These are phyloP conservation scores for Monilinia fructigena DNA, from an alignment of 2,329 filamentous ascomycete species.

Conservation along the genomic window DNA sequence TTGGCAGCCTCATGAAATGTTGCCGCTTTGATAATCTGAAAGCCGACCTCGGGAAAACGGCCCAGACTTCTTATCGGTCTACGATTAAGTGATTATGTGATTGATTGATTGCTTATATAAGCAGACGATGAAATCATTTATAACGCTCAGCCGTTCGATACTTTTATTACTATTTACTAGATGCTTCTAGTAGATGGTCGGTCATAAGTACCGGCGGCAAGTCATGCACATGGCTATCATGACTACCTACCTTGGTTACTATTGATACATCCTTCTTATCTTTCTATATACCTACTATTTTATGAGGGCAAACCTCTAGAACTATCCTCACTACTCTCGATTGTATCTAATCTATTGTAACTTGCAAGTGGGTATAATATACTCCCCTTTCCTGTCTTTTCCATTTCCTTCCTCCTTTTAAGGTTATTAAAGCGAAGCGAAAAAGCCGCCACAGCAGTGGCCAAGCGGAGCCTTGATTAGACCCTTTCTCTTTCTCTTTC, in stretches of 20 bases:
- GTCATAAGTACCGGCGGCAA: too few relatives aligned
- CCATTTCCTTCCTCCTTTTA: too few relatives aligned
- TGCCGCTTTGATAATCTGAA: constrained; percentile 9
- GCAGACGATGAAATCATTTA: background rate
- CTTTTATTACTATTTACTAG: too few relatives aligned
- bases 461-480: background rate
- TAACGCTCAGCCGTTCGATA: too few relatives aligned
- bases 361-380: too few relatives aligned
- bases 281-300: too few relatives aligned
- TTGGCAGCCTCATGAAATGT: constrained; percentile 10
- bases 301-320: background rate
- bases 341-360: background rate
- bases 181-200: background rate
- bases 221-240: too few relatives aligned
- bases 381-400: background rate
- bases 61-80: background rate
- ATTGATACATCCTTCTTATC: too few relatives aligned
- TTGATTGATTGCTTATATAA: background rate
- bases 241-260: too few relatives aligned
- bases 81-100: too few relatives aligned
- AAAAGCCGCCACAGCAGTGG: constrained; percentile 2
- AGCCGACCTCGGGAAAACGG: background rate
- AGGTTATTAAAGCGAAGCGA: constrained; percentile 2
- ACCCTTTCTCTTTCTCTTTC: background rate
- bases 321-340: background rate